Evolutionary conservation across 1,284 basidiomycete species (phyloP).

Genomic region (Lentinus polychrous): DNA sequence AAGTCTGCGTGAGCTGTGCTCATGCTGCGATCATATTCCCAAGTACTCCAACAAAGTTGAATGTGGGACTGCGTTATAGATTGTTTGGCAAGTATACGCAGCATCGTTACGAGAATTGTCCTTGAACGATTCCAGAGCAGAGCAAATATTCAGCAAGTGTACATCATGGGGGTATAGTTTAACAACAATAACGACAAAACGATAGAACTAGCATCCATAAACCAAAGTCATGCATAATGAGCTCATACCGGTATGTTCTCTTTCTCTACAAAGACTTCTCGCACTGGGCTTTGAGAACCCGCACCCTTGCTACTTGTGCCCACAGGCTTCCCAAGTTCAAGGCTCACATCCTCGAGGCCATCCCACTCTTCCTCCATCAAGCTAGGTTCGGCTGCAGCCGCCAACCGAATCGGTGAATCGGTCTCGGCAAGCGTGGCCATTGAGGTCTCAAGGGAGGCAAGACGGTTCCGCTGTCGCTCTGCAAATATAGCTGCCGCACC

Average conservation of each 20-base stretch:
- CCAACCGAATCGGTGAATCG: slow-evolving; percentile 44
- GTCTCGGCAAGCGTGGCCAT: slow-evolving; percentile 22
- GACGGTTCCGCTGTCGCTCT: slow-evolving; percentile 34
- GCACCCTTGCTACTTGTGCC: slow-evolving; percentile 11
- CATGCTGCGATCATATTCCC: no score
- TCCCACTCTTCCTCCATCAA: slow-evolving; percentile 55
- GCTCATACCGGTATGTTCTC: slow-evolving; percentile 16
- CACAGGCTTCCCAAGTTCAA: slow-evolving; percentile 30
- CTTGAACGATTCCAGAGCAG: no score
- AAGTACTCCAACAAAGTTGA: no score
- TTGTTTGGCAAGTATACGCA: no score
- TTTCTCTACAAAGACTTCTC: slow-evolving; percentile 26
- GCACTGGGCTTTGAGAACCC: slow-evolving; percentile 19
- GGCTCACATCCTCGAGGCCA: slow-evolving; percentile 43
- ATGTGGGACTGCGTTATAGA: no score
- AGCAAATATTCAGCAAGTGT: no score
- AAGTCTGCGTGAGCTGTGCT: no score
- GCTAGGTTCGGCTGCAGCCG: slow-evolving; percentile 40
- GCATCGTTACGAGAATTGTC: no score
- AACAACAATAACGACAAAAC: no score
- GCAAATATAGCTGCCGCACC: slow-evolving; percentile 44
- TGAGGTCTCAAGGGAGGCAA: slow-evolving; percentile 17
- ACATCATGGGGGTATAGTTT: no score
- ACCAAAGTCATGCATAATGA: neutral
- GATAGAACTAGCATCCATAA: no score